A percentile compares a stretch with the other conserved stretches of the same genome.
Conservation (phyloP, 345 rosid genomes). For the Melaleuca alternifolia region DNA sequence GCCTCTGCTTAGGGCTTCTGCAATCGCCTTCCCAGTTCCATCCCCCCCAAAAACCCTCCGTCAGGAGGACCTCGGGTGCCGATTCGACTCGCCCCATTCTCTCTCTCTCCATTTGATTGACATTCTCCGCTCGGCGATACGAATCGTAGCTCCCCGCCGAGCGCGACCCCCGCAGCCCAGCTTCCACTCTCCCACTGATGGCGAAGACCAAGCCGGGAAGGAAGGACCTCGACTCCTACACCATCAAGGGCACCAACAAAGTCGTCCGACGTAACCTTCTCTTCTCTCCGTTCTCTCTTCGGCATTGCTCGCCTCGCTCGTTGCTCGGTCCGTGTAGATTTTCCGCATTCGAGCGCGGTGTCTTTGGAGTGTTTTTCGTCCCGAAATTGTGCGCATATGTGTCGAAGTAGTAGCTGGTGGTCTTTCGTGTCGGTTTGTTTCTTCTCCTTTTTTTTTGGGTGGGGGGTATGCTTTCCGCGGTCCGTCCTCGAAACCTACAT, state of each 20-base stretch:
- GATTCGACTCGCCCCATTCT: background rate
- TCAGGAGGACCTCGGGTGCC: background rate
- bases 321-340: background rate
- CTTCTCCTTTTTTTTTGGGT: background rate
- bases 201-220: constrained; percentile 10
- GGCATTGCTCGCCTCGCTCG: background rate
- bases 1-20: background rate
- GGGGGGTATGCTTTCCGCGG: too few species aligned
- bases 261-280: constrained; percentile 1
- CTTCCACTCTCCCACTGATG: background rate
- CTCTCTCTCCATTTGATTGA: background rate
- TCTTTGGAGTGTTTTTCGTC: background rate
- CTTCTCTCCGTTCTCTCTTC: background rate
- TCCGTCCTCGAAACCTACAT: background rate
- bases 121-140: background rate
- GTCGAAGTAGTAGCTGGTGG: background rate
- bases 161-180: background rate
- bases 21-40: background rate
- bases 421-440: background rate
- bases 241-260: constrained; percentile 13
- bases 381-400: background rate
- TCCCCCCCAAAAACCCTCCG: background rate
- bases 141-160: background rate
- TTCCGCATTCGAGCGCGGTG: background rate
- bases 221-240: constrained; percentile 11